Base-by-base conservation (phyloP, 1,139 yeast genomes). In the Meyerozyma guilliermondii region DNA sequence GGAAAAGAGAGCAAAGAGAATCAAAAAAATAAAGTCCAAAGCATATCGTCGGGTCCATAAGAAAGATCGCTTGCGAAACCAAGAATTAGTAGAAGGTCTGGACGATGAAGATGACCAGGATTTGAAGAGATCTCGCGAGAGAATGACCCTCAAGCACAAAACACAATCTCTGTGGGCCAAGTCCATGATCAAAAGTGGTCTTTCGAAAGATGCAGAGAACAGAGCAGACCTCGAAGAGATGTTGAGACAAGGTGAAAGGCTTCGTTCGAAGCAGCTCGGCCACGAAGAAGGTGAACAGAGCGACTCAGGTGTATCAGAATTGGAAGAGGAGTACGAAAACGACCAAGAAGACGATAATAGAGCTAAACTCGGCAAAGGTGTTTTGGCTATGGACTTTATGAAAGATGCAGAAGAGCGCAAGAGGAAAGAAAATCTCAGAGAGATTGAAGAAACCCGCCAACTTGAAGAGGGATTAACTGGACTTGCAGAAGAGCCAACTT, bases 351-450 rank as follows among this genome's bases (percentile, higher is more conserved):
- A 52, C 10, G 71, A 62, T 8, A 51, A 51, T 10, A 67, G 72
- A 39, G 63, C 68, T 40, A 66, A 68, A 23, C 62, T 85, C 18
- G 94, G 95, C 16, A 89, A 89, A 60, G 97, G 98, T 46, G 83
- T 92, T 23, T 66, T 91, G 69, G 85, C 81, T 39, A 92, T 92
- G 98, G 95, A 89, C 51, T 92, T 92, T 61, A 89, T 91, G 96
- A 82, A 77, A 52, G 85, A 83, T 49, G 97, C 96, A 2, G 92
- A 83, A 50, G 82, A 80, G 40, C 76, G 80, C 54, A 75, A 78
- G 50, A 76, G 67, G 45, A 71, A 73, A 46, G 77, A 73, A 38
- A 86, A 85, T 58, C 63, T 71, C 43, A 70, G 72, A 49, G 76
- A 76, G 35, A 59, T 83, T 39, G 78, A 73, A 43, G 66, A 67